A percentile compares a stretch with the other conserved stretches of the same genome.
Evolutionary conservation across 257 asterid genomes (phyloP).

Genomic region (Knoxia roxburghii): DNA sequence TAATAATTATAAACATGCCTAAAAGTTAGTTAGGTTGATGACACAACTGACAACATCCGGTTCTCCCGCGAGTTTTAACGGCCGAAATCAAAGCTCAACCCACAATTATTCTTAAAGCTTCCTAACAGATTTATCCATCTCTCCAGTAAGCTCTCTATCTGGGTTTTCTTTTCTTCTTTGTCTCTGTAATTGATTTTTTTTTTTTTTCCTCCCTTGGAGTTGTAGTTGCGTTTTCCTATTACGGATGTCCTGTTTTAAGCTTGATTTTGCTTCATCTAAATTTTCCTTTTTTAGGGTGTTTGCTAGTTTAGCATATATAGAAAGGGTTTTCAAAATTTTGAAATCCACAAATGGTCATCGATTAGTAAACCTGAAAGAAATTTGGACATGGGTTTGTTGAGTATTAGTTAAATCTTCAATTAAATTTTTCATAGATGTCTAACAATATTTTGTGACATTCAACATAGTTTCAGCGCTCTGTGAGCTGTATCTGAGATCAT

Average conservation of each 20-base stretch:
- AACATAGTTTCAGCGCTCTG: neutral
- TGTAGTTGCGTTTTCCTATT: neutral
- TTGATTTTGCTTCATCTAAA: constrained; percentile 23
- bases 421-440: neutral
- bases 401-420: neutral
- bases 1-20: neutral
- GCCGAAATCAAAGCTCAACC: constrained; percentile 55
- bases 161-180: neutral
- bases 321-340: too few species aligned
- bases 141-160: constrained; percentile 11
- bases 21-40: constrained; percentile 10
- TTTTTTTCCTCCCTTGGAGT: too few species aligned
- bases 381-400: constrained; percentile 9
- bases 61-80: constrained; percentile 66
- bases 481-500: neutral
- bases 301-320: too few species aligned
- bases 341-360: constrained; percentile 4
- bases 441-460: neutral
- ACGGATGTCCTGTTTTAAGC: constrained; percentile 3
- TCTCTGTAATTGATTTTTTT: neutral
- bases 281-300: constrained; percentile 34
- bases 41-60: constrained; percentile 22
- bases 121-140: constrained; percentile 6
- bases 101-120: constrained; percentile 8
- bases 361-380: neutral